Conservation (phyloP, 106 monocot species). For the Narthecium ossifragum region DNA sequence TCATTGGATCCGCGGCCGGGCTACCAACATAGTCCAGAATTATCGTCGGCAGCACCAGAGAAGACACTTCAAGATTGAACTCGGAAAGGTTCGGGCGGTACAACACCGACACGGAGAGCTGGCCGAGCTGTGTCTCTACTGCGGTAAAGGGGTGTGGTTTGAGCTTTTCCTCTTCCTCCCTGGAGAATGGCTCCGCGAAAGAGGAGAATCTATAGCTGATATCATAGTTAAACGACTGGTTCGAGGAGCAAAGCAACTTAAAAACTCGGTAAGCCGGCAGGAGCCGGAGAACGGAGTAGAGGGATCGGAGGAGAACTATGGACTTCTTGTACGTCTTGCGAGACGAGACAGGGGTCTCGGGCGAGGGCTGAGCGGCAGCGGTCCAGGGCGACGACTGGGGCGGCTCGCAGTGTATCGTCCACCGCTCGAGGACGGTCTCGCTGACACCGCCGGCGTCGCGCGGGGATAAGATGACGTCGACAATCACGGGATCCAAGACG, state of each 20-base stretch:
- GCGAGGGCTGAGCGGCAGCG: slow-evolving; percentile 23
- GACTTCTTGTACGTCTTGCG: slow-evolving; percentile 69
- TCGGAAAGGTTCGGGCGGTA: slow-evolving; percentile 53
- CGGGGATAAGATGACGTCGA: slow-evolving; percentile 67
- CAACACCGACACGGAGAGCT: slow-evolving; percentile 44
- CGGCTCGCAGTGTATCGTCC: slow-evolving; percentile 21
- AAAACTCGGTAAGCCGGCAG: slow-evolving; percentile 63
- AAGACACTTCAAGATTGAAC: slow-evolving; percentile 62
- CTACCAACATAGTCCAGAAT: slow-evolving; percentile 90
- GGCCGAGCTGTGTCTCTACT: slow-evolving; percentile 76
- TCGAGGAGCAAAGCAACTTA: slow-evolving; percentile 45
- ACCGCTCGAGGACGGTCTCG: slow-evolving; percentile 30
- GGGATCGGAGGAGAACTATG: slow-evolving; percentile 61
- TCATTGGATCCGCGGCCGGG: slow-evolving; percentile 78
- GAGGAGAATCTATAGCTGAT: slow-evolving; percentile 62
- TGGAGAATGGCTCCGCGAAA: slow-evolving; percentile 62
- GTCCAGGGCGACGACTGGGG: slow-evolving; percentile 16
- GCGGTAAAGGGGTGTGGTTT: slow-evolving; percentile 36
- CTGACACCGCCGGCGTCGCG: slow-evolving; percentile 5
- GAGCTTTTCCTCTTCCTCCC: slow-evolving; percentile 53
- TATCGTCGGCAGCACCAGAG: slow-evolving; percentile 57
- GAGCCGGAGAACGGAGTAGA: slow-evolving; percentile 63
- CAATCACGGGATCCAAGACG: slow-evolving; percentile 45
- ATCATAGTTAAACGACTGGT: slow-evolving; percentile 56
- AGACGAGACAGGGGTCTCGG: slow-evolving; percentile 8